Conservation (phyloP, 257 asterid species). For the Solanum rostratum region DNA sequence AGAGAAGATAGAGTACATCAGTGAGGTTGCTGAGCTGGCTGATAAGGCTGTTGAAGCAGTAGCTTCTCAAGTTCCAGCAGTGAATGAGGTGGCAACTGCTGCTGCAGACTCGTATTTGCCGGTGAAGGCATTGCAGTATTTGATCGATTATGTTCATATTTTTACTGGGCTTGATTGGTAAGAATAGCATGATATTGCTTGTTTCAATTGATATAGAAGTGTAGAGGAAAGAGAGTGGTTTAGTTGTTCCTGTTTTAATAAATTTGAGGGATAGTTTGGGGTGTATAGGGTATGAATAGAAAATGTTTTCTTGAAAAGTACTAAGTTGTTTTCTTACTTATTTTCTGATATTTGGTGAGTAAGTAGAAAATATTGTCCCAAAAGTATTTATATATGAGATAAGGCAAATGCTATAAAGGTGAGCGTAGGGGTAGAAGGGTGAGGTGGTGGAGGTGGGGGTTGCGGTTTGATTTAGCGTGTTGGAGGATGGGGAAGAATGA, state of each 20-base stretch:
- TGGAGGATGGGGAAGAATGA: background rate
- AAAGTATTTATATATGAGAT: background rate
- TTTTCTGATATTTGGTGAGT: background rate
- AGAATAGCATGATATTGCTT: background rate
- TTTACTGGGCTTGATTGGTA: constrained; percentile 65
- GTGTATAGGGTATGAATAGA: background rate
- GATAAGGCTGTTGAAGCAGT: constrained; percentile 41
- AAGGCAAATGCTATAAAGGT: background rate
- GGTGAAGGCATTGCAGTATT: constrained; percentile 68
- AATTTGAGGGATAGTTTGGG: background rate
- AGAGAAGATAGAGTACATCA: constrained; percentile 41
- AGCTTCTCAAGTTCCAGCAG: constrained; percentile 47
- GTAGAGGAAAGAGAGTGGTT: background rate
- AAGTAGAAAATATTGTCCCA: background rate
- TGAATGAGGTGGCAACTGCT: constrained; percentile 67
- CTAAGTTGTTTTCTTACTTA: background rate
- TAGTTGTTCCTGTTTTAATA: background rate
- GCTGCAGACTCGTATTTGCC: constrained; percentile 79
- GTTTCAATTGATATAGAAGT: background rate
- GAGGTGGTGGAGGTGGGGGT: background rate
- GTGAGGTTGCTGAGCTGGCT: constrained; percentile 44
- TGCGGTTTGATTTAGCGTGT: background rate
- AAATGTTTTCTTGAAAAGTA: background rate
- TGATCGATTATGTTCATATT: constrained; percentile 63
- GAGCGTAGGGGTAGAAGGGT: background rate